These are phyloP conservation scores for Scytalidium sp. DNA, from an alignment of 2,329 filamentous ascomycete genomes.

Conservation along the genomic window DNA sequence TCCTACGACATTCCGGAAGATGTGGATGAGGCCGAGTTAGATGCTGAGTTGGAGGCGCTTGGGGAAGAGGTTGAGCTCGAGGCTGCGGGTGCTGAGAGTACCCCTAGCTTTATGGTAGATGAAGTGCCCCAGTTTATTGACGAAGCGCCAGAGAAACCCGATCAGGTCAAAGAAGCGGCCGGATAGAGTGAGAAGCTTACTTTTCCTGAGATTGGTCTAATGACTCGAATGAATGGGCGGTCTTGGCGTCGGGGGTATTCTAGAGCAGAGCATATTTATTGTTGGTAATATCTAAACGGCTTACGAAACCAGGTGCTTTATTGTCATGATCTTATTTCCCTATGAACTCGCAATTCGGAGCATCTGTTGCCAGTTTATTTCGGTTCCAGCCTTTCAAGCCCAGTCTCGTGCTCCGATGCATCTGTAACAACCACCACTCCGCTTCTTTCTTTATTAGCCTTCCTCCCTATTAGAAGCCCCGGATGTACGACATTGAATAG, in stretches of 20 bases:
- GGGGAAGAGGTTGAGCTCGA: conserved; percentile 94
- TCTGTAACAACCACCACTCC: conserved; percentile 4
- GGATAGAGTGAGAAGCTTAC: conserved; percentile 33
- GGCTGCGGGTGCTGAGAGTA: conserved; percentile 47
- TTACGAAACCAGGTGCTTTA: background rate
- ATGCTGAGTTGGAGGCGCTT: conserved; percentile 92
- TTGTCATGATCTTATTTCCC: background rate
- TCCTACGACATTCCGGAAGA: conserved; percentile 96
- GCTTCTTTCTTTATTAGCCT: background rate
- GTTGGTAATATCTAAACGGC: background rate
- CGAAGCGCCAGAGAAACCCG: conserved; percentile 71
- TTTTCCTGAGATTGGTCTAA: background rate
- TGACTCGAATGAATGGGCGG: background rate
- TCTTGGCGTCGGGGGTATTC: background rate
- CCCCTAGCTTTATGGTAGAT: conserved; percentile 87
- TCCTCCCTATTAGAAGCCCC: conserved; percentile 15
- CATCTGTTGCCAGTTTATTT: background rate
- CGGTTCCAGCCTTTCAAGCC: background rate
- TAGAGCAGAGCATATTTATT: background rate
- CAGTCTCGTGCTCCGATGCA: background rate
- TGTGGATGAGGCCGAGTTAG: conserved; percentile 92
- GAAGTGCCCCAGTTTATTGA: conserved; percentile 90
- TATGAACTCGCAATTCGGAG: background rate
- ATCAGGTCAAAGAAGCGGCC: conserved; percentile 80
- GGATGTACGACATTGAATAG: conserved; percentile 33